Base-by-base conservation (phyloP, 2,329 filamentous ascomycete genomes). In the Paecilomyces fulvus region DNA sequence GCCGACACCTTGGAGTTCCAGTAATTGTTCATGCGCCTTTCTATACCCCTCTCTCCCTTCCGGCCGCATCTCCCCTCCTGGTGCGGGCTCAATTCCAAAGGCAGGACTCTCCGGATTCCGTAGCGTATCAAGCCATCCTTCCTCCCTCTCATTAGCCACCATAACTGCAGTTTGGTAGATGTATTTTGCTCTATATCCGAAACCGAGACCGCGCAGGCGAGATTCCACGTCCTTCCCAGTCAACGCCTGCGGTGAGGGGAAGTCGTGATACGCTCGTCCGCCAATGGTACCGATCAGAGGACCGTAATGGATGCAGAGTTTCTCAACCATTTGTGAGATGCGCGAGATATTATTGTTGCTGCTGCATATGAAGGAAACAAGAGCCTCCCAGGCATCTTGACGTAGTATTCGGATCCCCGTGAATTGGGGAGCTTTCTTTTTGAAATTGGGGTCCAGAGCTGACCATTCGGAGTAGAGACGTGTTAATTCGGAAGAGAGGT, bases 271-370 rank as follows among this genome's bases (percentile, higher is more conserved):
- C 3, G 85, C 73, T 54, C 86, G 82, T 31, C 83, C 82, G 28
- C 84, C 86, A 54, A 96, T 71, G 48, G 85, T 79, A 1, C 83
- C 89, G 55, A 97, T 82, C 3, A 89, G 77, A 0, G 85, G 83
- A 0, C 94, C 94, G 66, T 96, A 99, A 66, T 95, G 82, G 28
- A 82, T 72, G 70, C 95, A 99, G 11, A 99, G 78, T 65, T 96
- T 97, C 64, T 95, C 86, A 21, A 92, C 91, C 94, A 99, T 99
- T 73, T 95, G 89, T 4, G 89, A 92, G 70, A 99, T 99, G 43
- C 94, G 84, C 1, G 86, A 82, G 59, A 99, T 99, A 70, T 99
- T 96, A 75, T 99, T 99, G 75, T 99, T 99, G 74, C 91, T 96
- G 73, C 92, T 96, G 79, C 94, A 99, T 61, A 99, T 99, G 73